A percentile compares a stretch with the other conserved stretches of the same genome.
These are phyloP conservation scores for Rubia peregrina DNA, from an alignment of 305 asterid species.

Conservation along the genomic window DNA sequence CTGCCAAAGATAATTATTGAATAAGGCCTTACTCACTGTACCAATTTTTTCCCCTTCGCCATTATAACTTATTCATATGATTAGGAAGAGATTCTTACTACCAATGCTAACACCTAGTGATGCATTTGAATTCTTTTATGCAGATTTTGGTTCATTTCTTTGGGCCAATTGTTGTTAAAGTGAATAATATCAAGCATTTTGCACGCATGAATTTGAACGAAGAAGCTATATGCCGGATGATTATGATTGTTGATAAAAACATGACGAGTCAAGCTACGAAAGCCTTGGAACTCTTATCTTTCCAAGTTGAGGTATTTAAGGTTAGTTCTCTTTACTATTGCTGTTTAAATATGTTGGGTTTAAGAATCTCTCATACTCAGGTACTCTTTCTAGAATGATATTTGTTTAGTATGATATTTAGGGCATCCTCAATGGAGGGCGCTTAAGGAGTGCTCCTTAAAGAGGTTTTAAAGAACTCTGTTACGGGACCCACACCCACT, in stretches of 20 bases:
- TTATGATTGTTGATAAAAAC: conserved; percentile 52
- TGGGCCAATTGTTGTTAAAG: conserved; percentile 43
- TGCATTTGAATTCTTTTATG: conserved; percentile 18
- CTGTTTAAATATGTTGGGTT: conserved; percentile 2
- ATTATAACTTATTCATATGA: not conserved
- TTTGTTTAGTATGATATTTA: not conserved
- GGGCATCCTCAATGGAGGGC: not conserved
- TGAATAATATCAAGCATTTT: conserved; percentile 49
- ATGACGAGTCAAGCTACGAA: conserved; percentile 72
- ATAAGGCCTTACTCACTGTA: not conserved
- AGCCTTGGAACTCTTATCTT: conserved; percentile 45
- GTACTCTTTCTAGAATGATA: not conserved
- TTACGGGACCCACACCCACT: not conserved
- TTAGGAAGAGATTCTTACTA: not conserved
- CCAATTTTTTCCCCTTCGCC: not conserved
- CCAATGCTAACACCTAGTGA: conserved; percentile 11
- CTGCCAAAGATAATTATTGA: not conserved
- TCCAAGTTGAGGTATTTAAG: conserved; percentile 80
- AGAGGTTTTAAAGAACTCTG: not conserved
- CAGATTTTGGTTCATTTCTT: conserved; percentile 70
- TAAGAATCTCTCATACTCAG: not conserved
- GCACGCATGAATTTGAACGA: conserved; percentile 34
- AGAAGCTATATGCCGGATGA: conserved; percentile 50
- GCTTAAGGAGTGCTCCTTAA: not conserved
- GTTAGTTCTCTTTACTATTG: conserved; percentile 25